Conservation (phyloP, 768 basidiomycete species). For the Boletus vinaceobasis region DNA sequence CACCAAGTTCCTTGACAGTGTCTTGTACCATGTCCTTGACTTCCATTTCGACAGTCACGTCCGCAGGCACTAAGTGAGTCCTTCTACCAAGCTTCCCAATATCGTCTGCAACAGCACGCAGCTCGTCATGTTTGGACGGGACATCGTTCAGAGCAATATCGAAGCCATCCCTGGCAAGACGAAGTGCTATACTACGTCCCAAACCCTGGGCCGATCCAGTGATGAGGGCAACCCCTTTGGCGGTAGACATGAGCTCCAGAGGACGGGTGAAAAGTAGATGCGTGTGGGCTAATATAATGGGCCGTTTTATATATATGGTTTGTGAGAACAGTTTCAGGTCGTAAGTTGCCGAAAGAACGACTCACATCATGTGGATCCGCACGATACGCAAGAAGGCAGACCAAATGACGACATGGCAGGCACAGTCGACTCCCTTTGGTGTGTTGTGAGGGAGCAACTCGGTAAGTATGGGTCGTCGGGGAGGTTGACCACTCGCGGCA, state of each 20-base stretch:
- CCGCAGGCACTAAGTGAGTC: slow-evolving; percentile 13
- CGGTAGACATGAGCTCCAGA: slow-evolving; percentile 1
- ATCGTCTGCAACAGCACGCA: slow-evolving; percentile 10
- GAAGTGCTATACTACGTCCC: slow-evolving; percentile 21
- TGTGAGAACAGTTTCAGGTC: neutral
- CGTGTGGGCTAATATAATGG: no score
- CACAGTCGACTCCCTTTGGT: no score
- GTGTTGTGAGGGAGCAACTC: no score
- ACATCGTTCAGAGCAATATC: slow-evolving; percentile 31
- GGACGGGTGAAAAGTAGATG: neutral
- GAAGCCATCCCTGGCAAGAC: slow-evolving; percentile 21
- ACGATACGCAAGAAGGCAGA: neutral
- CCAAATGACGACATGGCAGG: neutral
- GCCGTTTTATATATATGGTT: neutral
- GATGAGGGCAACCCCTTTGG: slow-evolving; percentile 31
- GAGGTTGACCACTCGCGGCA: no score
- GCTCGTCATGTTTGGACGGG: slow-evolving; percentile 8
- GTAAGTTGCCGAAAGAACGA: neutral
- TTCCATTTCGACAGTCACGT: slow-evolving; percentile 3
- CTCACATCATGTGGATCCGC: no score
- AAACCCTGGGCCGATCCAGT: slow-evolving; percentile 32
- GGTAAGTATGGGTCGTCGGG: no score
- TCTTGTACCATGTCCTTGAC: slow-evolving; percentile 7
- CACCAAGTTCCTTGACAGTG: neutral
- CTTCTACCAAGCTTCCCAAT: slow-evolving; percentile 12